Evolutionary conservation across 2,329 filamentous ascomycete genomes (phyloP).

Genomic region (Arthrobotrys musiformis): DNA sequence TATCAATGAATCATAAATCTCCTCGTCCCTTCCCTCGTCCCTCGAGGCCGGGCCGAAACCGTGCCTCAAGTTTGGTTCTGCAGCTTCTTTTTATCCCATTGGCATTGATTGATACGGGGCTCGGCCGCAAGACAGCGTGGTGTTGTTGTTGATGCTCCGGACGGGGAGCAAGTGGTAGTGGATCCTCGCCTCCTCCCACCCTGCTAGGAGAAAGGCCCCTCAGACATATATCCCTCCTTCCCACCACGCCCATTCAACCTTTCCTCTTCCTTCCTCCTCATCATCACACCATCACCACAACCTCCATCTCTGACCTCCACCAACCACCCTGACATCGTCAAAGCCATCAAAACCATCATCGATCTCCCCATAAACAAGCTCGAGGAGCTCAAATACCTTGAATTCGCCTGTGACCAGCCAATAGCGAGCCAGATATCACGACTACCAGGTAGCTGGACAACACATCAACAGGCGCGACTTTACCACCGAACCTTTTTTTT

Average conservation of each 20-base stretch:
- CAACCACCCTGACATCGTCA: constrained; percentile 12
- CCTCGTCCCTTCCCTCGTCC: not conserved
- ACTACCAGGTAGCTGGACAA: constrained; percentile 54
- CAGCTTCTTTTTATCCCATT: not conserved
- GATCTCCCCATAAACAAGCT: not conserved
- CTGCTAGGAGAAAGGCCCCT: constrained; percentile 56
- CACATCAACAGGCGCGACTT: constrained; percentile 47
- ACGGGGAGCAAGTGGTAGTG: constrained; percentile 40
- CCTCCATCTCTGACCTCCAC: constrained; percentile 23
- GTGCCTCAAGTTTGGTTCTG: not conserved
- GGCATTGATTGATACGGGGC: not conserved
- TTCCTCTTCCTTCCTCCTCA: constrained; percentile 50
- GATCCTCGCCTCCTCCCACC: constrained; percentile 56
- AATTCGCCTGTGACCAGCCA: constrained; percentile 40
- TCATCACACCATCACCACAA: constrained; percentile 40
- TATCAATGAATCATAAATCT: constrained; percentile 7
- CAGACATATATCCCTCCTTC: constrained; percentile 56
- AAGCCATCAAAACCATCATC: not conserved
- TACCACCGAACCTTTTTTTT: constrained; percentile 9
- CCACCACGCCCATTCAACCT: constrained; percentile 55
- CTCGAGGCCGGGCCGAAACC: not conserved
- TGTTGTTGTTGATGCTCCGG: constrained; percentile 54
- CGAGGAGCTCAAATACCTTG: constrained; percentile 3
- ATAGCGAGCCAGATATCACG: constrained; percentile 31
- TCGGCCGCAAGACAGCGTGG: constrained; percentile 24